Conservation (phyloP, 1,284 basidiomycete species). For the Rhodofomes roseus region DNA sequence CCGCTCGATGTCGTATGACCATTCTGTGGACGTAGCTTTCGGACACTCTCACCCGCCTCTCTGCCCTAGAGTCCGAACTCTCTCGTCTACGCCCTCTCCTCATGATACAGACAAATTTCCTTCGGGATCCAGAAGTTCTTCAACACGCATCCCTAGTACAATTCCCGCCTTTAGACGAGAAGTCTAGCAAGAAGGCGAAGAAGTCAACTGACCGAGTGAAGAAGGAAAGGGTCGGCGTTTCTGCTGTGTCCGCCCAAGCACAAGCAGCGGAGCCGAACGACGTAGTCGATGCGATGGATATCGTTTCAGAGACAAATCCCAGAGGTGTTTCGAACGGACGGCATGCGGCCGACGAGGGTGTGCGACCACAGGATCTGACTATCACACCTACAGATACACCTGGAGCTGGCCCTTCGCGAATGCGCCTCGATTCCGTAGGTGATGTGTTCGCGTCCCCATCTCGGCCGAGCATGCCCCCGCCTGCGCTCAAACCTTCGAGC, state of each 20-base stretch:
- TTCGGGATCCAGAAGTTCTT: slow-evolving; percentile 17
- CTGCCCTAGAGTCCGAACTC: slow-evolving; percentile 49
- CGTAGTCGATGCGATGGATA: neutral
- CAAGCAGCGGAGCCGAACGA: neutral
- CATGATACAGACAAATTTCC: slow-evolving; percentile 43
- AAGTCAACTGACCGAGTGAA: slow-evolving; percentile 9
- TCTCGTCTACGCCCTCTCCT: slow-evolving; percentile 52
- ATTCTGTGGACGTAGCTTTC: slow-evolving; percentile 33
- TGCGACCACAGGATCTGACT: neutral
- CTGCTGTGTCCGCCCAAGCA: neutral
- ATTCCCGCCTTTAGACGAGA: slow-evolving; percentile 6
- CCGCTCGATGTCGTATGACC: too few species aligned
- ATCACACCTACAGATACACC: neutral
- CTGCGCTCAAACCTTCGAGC: neutral
- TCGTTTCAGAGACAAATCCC: neutral
- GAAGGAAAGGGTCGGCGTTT: neutral
- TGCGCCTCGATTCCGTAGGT: neutral
- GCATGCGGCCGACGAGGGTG: neutral
- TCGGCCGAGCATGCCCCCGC: neutral
- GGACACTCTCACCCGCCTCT: slow-evolving; percentile 40
- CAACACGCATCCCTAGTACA: slow-evolving; percentile 9
- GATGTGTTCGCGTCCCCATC: neutral
- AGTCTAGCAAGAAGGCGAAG: slow-evolving; percentile 7
- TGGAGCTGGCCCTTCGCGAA: neutral
- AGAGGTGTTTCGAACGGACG: neutral